phyloP scores from a whole-genome alignment of 2,329 filamentous ascomycete species.

The Colletotrichum brevisporum region DNA sequence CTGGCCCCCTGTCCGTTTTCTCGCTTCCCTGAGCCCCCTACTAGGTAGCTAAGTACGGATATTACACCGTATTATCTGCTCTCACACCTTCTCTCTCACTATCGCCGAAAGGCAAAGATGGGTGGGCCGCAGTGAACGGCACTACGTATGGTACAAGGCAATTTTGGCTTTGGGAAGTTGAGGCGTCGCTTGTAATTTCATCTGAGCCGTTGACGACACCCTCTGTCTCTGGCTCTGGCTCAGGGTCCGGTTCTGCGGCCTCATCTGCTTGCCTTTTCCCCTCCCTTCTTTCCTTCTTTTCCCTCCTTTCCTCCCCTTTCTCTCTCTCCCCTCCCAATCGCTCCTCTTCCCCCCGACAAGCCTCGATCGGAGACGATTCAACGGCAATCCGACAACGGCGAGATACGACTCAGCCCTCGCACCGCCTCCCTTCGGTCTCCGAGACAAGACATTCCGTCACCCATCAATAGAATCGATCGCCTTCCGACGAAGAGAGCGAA shows the following conservation, averaged over 20 bases:
- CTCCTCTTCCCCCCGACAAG: conserved; percentile 36
- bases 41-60: no score
- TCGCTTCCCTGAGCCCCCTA: conserved; percentile 5
- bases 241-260: background rate
- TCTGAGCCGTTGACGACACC: conserved; percentile 35
- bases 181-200: conserved; percentile 39
- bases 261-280: conserved; percentile 22
- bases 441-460: conserved; percentile 33
- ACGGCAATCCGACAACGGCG: conserved; percentile 39
- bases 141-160: conserved; percentile 10
- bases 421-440: conserved; percentile 31
- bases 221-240: background rate
- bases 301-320: conserved; percentile 24
- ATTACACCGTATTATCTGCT: no score
- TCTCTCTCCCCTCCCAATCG: conserved; percentile 11
- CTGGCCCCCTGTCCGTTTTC: conserved; percentile 17
- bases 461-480: no score
- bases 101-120: background rate
- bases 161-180: conserved; percentile 26
- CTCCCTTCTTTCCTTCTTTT: conserved; percentile 19
- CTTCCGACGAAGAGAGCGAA: conserved; percentile 2
- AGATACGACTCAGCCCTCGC: conserved; percentile 41
- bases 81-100: background rate
- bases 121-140: conserved; percentile 29
- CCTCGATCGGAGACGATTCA: conserved; percentile 40